Evolutionary conservation across 257 asterid species (phyloP).

Genomic region (Cruciata laevipes): DNA sequence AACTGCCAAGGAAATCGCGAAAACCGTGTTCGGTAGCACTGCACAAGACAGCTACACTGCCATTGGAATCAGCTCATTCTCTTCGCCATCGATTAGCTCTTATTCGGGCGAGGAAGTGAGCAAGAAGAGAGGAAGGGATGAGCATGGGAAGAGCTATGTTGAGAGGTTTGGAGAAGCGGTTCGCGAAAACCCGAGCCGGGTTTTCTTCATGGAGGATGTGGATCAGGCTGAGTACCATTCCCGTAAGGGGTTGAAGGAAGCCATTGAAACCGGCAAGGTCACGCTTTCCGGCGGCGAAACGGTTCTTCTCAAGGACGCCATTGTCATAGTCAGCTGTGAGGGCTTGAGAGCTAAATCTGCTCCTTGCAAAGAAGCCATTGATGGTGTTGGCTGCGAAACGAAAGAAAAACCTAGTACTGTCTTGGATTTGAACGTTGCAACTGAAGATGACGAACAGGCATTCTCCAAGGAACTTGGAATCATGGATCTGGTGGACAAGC

Average conservation of each 20-base stretch:
- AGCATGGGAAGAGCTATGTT: constrained; percentile 42
- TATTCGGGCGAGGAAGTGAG: constrained; percentile 38
- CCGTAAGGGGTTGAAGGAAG: constrained; percentile 38
- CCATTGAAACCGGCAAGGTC: constrained; percentile 40
- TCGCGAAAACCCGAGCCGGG: constrained; percentile 54
- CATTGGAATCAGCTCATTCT: constrained; percentile 42
- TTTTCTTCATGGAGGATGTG: constrained; percentile 59
- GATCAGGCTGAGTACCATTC: constrained; percentile 41
- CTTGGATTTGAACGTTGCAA: constrained; percentile 69
- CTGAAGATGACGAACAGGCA: constrained; percentile 31
- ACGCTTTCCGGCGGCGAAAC: constrained; percentile 27
- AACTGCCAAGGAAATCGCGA: constrained; percentile 59
- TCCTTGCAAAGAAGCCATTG: constrained; percentile 9
- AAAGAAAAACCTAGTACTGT: constrained; percentile 19
- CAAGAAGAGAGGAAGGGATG: constrained; percentile 57
- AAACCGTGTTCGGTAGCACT: constrained; percentile 35
- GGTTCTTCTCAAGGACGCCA: constrained; percentile 55
- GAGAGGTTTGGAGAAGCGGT: constrained; percentile 58
- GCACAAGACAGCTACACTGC: constrained; percentile 36
- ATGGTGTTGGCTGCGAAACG: background rate
- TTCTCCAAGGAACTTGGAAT: constrained; percentile 23
- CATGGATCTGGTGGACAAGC: constrained; percentile 48
- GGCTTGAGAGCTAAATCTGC: constrained; percentile 22
- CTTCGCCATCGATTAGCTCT: constrained; percentile 2
- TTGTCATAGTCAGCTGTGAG: constrained; percentile 54